Evolutionary conservation across 192 early-diverging fungal species (phyloP), one percentile per base, ranked within the genome.

Genomic region (Coemansia sp.): DNA sequence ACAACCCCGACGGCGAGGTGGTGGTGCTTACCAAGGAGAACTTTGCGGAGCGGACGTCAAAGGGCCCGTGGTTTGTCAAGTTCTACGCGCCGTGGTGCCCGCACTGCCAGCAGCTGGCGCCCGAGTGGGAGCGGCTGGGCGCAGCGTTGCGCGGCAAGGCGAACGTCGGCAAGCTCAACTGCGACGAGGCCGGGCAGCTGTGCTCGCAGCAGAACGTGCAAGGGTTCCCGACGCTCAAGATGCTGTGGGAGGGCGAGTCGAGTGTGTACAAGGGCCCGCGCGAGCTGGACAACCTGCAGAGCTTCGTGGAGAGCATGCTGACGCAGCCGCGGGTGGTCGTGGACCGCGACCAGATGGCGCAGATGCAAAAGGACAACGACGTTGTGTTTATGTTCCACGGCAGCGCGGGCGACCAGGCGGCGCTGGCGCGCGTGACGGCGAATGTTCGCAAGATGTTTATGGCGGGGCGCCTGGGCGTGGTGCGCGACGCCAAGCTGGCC

Each of bases 51-150:
- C 54, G 67, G 48, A 83, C 83, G 11, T 75, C 83, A 14, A 64
- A 69, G 12, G 85, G 84, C 0, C 88, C 88, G 12, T 95, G 93
- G 93, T 89, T 95, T 56, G 60, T 95, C 28, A 83, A 92, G 73
- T 94, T 94, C 73, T 91, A 89, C 71, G 91, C 93, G 18, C 93
- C 93, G 8, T 93, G 90, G 91, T 94, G 92, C 65, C 69, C 81
- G 19, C 93, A 95, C 70, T 97, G 95, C 81, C 83, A 93, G 77
- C 72, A 80, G 2, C 83, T 98, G 65, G 89, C 87, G 6, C 94
- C 94, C 0, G 79, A 82, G 18, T 96, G 91, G 84, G 83, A 83
- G 8, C 65, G 88, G 42, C 65, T 98, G 50, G 91, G 84, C 12
- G 67, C 67, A 11, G 63, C 62, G 14, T 49, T 91, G 45, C 80